Conservation (phyloP, 2,329 filamentous ascomycete genomes). For the Truncatella angustata region DNA sequence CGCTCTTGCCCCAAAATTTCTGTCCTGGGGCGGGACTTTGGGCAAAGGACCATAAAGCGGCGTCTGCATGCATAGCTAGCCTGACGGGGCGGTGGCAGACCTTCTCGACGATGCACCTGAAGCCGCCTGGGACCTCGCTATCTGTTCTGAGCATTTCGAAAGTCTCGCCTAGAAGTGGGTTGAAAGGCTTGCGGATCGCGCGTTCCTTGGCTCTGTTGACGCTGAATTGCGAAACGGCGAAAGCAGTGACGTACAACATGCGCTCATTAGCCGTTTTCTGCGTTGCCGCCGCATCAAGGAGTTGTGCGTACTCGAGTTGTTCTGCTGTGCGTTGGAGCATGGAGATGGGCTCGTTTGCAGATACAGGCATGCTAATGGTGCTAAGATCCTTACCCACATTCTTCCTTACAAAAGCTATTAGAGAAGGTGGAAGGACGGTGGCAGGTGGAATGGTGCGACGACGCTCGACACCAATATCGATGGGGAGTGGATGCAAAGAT, state of each 20-base stretch:
- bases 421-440: conserved; percentile 77
- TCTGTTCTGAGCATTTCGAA: conserved; percentile 89
- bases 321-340: conserved; percentile 86
- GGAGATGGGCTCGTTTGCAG: conserved; percentile 89
- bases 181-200: conserved; percentile 93
- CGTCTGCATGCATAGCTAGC: conserved; percentile 90
- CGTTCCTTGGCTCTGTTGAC: conserved; percentile 82
- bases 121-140: conserved; percentile 67
- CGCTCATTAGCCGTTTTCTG: conserved; percentile 63
- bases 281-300: conserved; percentile 74
- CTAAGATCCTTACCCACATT: conserved; percentile 98
- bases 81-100: conserved; percentile 90
- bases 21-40: conserved; percentile 73
- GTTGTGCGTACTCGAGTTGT: conserved; percentile 83
- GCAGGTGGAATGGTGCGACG: conserved; percentile 70
- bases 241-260: conserved; percentile 81
- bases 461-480: conserved; percentile 62
- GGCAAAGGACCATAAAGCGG: conserved; percentile 78
- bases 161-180: conserved; percentile 93
- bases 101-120: conserved; percentile 92
- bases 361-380: conserved; percentile 96
- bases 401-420: conserved; percentile 93
- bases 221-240: conserved; percentile 85
- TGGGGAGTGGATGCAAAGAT: conserved; percentile 72
- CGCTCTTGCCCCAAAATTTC: conserved; percentile 46